Evolutionary conservation across 805 yeast species (phyloP), one percentile per base, ranked within the genome.

Genomic region (Ogataea pignaliae): DNA sequence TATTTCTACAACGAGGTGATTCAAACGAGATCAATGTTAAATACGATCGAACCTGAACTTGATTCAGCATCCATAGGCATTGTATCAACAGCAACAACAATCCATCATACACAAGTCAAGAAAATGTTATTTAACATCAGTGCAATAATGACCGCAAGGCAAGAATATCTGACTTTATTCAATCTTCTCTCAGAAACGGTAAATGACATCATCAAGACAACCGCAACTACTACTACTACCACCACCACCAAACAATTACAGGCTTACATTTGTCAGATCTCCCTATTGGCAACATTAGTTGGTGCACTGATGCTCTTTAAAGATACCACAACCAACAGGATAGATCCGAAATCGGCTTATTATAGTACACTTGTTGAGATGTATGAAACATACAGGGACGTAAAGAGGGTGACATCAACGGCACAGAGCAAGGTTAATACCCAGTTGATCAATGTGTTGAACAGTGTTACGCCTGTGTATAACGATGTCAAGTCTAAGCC

Each of bases 31-130:
- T 55, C 60, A n/a, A 62, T 63, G 16, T 71, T 66, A 11, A n/a
- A 8, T 10, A 16, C 15, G 17, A 9, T 34, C 17, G 18, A 8
- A 12, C 12, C 32, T 12, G 12, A n/a, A 17, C 12, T 21, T 44
- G 83, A 75, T 36, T 76, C 85, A 83, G 76, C 76, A 51, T 69
- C 78, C 52, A 68, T 85, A 66, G 95, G 96, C 0, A 76, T 40
- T 13, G 43, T 39, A n/a, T n/a, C 21, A 17, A 36, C 33, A 30
- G 14, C 14, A 30, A 30, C 14, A 10, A 12, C 10, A 29, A 29
- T 29, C 14, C 10, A 29, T 17, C 5, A 42, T 43, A 41, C 34
- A 51, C 7, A 39, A 45, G 4, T 36, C 49, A 14, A 31, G 29
- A 29, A 11, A 34, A 18, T 60, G 3, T 33, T 57, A 8, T 59